Base-by-base conservation (phyloP, 2,329 filamentous ascomycete genomes). In the Triangularia verruculosa region DNA sequence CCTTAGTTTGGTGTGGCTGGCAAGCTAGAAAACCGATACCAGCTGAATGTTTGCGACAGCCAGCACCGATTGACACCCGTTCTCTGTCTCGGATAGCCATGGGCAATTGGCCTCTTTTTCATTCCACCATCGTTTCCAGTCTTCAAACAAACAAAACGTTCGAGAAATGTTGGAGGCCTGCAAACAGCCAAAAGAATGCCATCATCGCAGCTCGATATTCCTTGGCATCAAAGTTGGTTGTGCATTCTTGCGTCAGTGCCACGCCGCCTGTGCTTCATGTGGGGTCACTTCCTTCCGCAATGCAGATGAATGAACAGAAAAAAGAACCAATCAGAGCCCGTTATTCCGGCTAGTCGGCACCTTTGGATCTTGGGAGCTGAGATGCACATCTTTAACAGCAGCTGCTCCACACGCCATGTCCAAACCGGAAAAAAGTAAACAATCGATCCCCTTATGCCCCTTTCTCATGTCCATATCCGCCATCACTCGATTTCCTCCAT, bases 201-300 rank as follows among this genome's bases (percentile, higher is more conserved):
- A 47, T 47, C 39, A 47, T 47, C n/a, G 39, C 17, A 17, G 13
- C 39, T 47, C 7, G 4, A 2, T n/a, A n/a, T 47, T 20, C 20
- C 39, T 47, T 47, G 39, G 39, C 39, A 39, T 39, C 11, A 5
- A 7, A 39, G 34, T 39, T 39, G 34, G 39, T 30, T 28, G n/a
- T n/a, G 43, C 12, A 47, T 39, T 62, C 54, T 58, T 62, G 62
- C 62, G 62, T 64, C 62, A 61, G 53, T 30, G 51, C 57, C 25
- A n/a, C 43, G 51, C 57, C 25, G 34, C 39, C 39, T 47, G 39
- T 43, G 39, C 39, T 47, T 47, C 39, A 47, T 47, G 39, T 47
- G 39, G 39, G 2, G 39, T 20, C 34, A 2, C 11, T 30, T 39
- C 5, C 11, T 30, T 39, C 32, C 7, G 52, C 1, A 2, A 24